Conservation (phyloP, 257 asterid genomes). For the Plantago elongata region DNA sequence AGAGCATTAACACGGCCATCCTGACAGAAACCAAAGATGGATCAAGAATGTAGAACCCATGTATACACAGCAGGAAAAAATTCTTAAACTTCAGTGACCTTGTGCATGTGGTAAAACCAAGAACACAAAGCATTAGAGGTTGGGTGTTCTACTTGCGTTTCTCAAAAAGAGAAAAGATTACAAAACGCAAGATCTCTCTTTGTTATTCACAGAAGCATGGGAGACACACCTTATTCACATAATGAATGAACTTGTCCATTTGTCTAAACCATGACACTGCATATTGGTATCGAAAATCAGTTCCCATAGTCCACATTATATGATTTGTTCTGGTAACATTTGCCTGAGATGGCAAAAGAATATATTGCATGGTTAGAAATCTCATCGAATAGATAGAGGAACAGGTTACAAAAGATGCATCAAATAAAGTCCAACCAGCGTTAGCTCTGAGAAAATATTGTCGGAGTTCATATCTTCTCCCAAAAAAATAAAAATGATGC, state of each 20-base stretch:
- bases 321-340: constrained; percentile 67
- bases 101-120: too few relatives aligned
- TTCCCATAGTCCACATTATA: constrained; percentile 82
- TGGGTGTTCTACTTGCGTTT: neutral
- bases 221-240: constrained; percentile 53
- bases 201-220: neutral
- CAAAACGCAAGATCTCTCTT: neutral
- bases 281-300: constrained; percentile 74
- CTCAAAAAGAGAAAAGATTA: neutral
- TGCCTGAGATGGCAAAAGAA: constrained; percentile 40
- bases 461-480: neutral
- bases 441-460: neutral
- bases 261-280: constrained; percentile 76
- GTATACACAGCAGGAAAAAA: constrained; percentile 2
- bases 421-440: constrained; percentile 10
- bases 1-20: constrained; percentile 83
- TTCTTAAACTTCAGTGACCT: too few relatives aligned
- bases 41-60: constrained; percentile 14
- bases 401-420: constrained; percentile 7
- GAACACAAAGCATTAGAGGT: too few relatives aligned
- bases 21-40: constrained; percentile 31
- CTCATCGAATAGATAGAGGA: neutral
- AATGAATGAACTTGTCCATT: constrained; percentile 80
- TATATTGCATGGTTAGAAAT: constrained; percentile 11
- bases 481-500: neutral